Conservation (phyloP, 2,329 filamentous ascomycete genomes). For the Neofusicoccum sp. region DNA sequence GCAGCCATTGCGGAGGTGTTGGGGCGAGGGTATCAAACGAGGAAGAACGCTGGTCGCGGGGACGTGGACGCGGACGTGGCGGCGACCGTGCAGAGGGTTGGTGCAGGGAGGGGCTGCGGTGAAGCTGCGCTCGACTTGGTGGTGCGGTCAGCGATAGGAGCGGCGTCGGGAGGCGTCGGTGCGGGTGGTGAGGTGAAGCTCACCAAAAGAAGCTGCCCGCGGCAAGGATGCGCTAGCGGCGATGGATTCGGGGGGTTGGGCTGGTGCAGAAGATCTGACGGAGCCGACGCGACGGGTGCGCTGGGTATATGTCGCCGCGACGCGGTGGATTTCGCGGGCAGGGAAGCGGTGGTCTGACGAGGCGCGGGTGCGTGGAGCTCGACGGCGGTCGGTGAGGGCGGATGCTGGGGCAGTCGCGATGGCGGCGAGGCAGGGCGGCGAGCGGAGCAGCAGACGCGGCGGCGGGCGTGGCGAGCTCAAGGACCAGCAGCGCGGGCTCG, state of each 20-base stretch:
- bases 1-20: constrained; percentile 60
- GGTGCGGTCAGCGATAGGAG: constrained; percentile 5
- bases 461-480: constrained; percentile 6
- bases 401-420: constrained; percentile 1
- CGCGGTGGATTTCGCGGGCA: background rate
- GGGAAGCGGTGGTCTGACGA: constrained; percentile 16
- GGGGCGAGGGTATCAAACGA: constrained; percentile 2
- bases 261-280: background rate
- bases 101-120: background rate
- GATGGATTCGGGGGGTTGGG: constrained; percentile 15
- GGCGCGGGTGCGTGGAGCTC: constrained; percentile 11
- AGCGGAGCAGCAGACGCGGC: constrained; percentile 4
- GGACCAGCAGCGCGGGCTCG: constrained; percentile 1
- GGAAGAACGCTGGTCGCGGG: constrained; percentile 1
- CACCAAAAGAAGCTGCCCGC: constrained; percentile 5
- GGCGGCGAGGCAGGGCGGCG: constrained; percentile 2
- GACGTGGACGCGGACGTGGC: background rate
- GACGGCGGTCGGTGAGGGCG: constrained; percentile 12
- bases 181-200: constrained; percentile 2
- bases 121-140: background rate
- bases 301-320: constrained; percentile 8
- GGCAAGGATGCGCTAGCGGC: constrained; percentile 15
- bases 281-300: constrained; percentile 1
- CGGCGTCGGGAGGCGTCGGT: background rate
- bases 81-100: background rate